Evolutionary conservation across 305 asterid species (phyloP).

Genomic region (Solanum hybrid): DNA sequence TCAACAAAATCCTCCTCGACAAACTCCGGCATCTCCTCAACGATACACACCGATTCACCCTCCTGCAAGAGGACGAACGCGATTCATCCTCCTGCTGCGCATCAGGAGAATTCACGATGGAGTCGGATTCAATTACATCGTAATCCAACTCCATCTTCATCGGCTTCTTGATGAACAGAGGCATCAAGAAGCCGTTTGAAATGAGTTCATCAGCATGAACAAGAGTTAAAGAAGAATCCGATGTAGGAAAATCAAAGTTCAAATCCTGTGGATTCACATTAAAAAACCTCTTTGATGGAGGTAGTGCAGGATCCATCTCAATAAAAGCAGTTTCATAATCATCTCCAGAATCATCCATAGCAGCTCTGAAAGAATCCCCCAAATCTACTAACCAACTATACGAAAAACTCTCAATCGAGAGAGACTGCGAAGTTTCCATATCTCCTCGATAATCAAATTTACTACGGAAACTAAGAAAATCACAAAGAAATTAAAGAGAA

Average conservation of each 20-base stretch:
- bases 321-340: constrained; percentile 59
- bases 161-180: constrained; percentile 21
- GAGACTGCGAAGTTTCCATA: constrained; percentile 38
- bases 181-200: constrained; percentile 58
- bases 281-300: constrained; percentile 71
- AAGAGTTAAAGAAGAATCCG: constrained; percentile 31
- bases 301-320: constrained; percentile 79
- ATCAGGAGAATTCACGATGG: constrained; percentile 3
- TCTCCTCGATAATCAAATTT: background rate
- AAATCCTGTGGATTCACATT: constrained; percentile 43
- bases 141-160: constrained; percentile 8
- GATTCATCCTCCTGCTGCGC: background rate
- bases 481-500: background rate
- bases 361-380: constrained; percentile 24
- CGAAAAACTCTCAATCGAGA: constrained; percentile 53
- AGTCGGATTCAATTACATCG: background rate
- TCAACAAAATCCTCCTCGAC: constrained; percentile 36
- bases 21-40: constrained; percentile 41
- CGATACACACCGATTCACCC: constrained; percentile 22
- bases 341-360: constrained; percentile 16
- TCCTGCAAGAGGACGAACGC: constrained; percentile 10
- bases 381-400: constrained; percentile 45
- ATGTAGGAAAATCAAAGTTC: constrained; percentile 50
- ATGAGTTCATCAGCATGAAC: constrained; percentile 70
- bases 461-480: background rate